Evolutionary conservation across 441 rosid genomes (phyloP).

Genomic region (Capsella rubella): DNA sequence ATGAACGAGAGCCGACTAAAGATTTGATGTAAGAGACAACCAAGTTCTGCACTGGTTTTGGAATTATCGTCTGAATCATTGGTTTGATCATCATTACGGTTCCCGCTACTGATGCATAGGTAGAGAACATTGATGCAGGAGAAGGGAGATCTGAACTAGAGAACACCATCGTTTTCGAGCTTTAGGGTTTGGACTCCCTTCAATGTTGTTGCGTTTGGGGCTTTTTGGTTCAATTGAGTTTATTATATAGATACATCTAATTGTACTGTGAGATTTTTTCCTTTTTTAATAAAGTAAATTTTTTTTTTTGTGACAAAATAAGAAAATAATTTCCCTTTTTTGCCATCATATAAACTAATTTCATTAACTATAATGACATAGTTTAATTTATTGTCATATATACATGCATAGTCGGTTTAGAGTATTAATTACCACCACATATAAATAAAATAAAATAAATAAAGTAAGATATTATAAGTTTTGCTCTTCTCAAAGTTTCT

Average conservation of each 20-base stretch:
- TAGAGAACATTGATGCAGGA: conserved; percentile 47
- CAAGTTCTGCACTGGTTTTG: conserved; percentile 37
- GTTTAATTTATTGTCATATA: no score
- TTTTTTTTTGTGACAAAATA: no score
- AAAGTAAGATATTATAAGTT: neutral
- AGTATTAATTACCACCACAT: conserved; percentile 1
- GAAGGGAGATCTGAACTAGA: conserved; percentile 42
- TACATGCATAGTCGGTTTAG: neutral
- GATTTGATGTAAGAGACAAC: conserved; percentile 33
- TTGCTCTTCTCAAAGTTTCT: neutral
- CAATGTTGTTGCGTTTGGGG: neutral
- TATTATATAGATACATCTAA: neutral
- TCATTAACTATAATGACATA: no score
- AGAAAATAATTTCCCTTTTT: no score
- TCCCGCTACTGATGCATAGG: conserved; percentile 51
- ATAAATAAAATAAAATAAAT: neutral
- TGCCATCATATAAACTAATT: no score
- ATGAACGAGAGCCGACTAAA: conserved; percentile 39
- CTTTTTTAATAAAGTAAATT: no score
- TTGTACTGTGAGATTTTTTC: neutral
- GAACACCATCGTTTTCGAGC: conserved; percentile 6
- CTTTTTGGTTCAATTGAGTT: neutral
- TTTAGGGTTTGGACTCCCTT: conserved; percentile 9
- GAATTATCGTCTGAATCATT: conserved; percentile 40
- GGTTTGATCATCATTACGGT: conserved; percentile 45